Conservation (phyloP, 108 stramenopile species). For the Skeletonema grethae region DNA sequence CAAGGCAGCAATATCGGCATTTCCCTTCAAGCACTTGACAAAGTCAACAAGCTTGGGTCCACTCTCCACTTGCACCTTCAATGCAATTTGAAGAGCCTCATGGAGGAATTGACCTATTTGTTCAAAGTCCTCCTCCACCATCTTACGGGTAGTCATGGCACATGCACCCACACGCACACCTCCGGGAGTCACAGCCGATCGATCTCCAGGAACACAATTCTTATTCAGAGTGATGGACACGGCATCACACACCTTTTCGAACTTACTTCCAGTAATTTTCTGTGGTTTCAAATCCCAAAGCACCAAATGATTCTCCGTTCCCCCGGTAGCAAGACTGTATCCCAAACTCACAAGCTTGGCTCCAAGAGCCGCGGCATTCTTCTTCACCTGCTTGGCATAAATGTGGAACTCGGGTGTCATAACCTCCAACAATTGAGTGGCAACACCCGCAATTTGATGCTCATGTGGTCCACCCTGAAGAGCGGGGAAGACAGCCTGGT, state of each 20-base stretch:
- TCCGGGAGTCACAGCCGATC: slow-evolving; percentile 98
- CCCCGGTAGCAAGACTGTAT: slow-evolving; percentile 95
- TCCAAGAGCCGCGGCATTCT: slow-evolving; percentile 93
- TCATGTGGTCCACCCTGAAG: slow-evolving; percentile 99
- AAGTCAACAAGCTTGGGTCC: slow-evolving; percentile 96
- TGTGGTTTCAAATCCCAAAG: slow-evolving; percentile 98
- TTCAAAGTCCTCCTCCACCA: slow-evolving; percentile 97
- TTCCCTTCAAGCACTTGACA: slow-evolving; percentile 66
- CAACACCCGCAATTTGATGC: slow-evolving; percentile 99
- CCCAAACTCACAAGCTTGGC: slow-evolving; percentile 85
- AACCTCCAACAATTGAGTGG: slow-evolving; percentile 98
- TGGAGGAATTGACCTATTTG: slow-evolving; percentile 94
- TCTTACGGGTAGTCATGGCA: slow-evolving; percentile 88
- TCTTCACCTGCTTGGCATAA: slow-evolving; percentile 92
- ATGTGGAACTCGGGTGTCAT: slow-evolving; percentile 95
- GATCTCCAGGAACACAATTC: slow-evolving; percentile 98
- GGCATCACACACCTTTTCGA: slow-evolving; percentile 98
- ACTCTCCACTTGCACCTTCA: slow-evolving; percentile 85
- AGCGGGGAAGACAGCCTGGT: slow-evolving; percentile 99
- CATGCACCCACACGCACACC: slow-evolving; percentile 98
- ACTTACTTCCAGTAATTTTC: slow-evolving; percentile 96
- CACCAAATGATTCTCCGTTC: slow-evolving; percentile 99
- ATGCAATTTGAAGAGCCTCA: slow-evolving; percentile 83
- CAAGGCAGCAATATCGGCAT: slow-evolving; percentile 65
- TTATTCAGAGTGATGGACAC: slow-evolving; percentile 99